A percentile compares a stretch with the other conserved stretches of the same genome.
Evolutionary conservation across 495 filamentous ascomycete genomes (phyloP).

Genomic region (Neurospora sp.): DNA sequence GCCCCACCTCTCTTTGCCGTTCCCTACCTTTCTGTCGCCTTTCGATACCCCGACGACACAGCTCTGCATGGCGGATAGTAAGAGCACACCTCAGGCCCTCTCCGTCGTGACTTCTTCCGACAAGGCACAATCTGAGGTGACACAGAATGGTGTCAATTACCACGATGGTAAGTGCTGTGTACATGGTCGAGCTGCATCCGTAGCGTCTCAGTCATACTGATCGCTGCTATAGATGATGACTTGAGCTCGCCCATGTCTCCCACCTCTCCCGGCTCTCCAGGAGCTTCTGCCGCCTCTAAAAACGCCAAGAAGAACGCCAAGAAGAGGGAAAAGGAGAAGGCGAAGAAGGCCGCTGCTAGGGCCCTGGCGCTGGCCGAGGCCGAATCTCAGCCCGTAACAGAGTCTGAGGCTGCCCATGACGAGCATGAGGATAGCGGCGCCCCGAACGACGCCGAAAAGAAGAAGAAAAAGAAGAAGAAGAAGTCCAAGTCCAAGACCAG

Average conservation of each 20-base stretch:
- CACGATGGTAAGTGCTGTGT: neutral
- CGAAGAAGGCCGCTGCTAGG: slow-evolving; percentile 10
- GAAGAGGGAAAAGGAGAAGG: slow-evolving; percentile 18
- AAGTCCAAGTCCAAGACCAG: slow-evolving; percentile 2
- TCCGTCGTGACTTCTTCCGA: slow-evolving; percentile 27
- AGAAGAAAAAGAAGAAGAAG: slow-evolving; percentile 2
- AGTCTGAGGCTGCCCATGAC: slow-evolving; percentile 2
- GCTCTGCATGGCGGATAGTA: slow-evolving; percentile 34
- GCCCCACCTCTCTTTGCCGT: slow-evolving; percentile 13
- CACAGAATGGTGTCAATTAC: slow-evolving; percentile 12
- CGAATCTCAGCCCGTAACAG: slow-evolving; percentile 7
- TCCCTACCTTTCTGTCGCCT: slow-evolving; percentile 17
- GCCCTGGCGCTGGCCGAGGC: neutral
- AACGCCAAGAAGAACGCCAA: slow-evolving; percentile 15
- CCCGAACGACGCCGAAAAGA: neutral
- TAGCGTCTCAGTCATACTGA: neutral
- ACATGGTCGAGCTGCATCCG: neutral
- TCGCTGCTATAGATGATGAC: slow-evolving; percentile 1
- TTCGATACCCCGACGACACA: slow-evolving; percentile 15
- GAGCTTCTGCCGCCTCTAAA: neutral
- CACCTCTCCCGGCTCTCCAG: neutral
- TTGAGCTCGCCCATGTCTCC: slow-evolving; percentile 1
- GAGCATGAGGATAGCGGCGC: slow-evolving; percentile 3
- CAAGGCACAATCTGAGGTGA: slow-evolving; percentile 24
- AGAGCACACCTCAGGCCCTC: slow-evolving; percentile 29